phyloP scores from a whole-genome alignment of 257 asterid genomes.

The Ilex asprella region DNA sequence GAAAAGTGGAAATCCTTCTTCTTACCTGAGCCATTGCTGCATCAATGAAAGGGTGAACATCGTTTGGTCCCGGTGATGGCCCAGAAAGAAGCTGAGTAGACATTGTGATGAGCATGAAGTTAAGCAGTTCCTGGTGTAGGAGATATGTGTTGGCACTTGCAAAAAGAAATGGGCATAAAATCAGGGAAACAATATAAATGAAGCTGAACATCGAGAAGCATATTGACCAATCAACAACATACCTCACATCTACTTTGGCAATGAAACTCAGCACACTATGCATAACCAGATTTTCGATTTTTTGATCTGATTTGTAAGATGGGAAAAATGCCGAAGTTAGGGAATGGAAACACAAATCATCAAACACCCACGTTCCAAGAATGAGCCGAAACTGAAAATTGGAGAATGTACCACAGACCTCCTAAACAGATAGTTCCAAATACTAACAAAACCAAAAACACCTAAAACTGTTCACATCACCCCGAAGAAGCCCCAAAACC shows the following conservation, averaged over 20 bases:
- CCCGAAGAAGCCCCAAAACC: too few relatives aligned
- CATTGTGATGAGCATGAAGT: conserved; percentile 68
- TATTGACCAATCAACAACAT: conserved; percentile 23
- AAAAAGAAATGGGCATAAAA: conserved; percentile 18
- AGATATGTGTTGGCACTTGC: conserved; percentile 61
- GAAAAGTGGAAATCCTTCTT: not conserved
- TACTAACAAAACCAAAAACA: too few relatives aligned
- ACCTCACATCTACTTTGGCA: conserved; percentile 82
- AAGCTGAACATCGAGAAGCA: conserved; percentile 12
- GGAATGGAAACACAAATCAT: too few relatives aligned
- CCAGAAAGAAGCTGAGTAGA: conserved; percentile 96
- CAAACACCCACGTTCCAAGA: too few relatives aligned
- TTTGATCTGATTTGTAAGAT: conserved; percentile 42
- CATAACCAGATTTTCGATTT: conserved; percentile 56
- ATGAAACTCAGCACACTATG: conserved; percentile 68
- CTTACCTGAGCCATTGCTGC: conserved; percentile 81
- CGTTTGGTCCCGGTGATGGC: conserved; percentile 86
- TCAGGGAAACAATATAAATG: conserved; percentile 12
- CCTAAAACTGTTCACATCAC: too few relatives aligned
- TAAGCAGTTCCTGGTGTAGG: conserved; percentile 78
- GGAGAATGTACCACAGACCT: too few relatives aligned
- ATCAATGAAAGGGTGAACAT: conserved; percentile 80
- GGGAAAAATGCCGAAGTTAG: conserved; percentile 10
- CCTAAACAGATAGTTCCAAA: too few relatives aligned
- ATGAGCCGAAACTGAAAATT: too few relatives aligned